Evolutionary conservation across 2,329 filamentous ascomycete species (phyloP).

Genomic region (Pyrenophora graminea): DNA sequence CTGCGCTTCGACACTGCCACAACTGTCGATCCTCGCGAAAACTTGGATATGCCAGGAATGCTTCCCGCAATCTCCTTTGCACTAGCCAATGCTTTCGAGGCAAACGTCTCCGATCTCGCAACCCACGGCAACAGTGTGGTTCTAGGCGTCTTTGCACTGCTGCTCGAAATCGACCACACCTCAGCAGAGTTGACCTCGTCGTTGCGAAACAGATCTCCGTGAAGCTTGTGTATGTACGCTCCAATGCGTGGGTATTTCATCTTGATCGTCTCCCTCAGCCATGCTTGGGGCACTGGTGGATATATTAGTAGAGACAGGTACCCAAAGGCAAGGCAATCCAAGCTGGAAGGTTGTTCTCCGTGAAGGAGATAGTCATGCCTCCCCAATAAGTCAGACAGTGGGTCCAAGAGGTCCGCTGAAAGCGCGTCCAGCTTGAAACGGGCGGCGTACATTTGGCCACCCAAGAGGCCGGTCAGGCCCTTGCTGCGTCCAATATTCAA

Average conservation of each 20-base stretch:
- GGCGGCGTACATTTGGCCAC: conserved; percentile 68
- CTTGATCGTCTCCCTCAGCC: conserved; percentile 63
- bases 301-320: conserved; percentile 76
- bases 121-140: conserved; percentile 33
- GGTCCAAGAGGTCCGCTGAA: conserved; percentile 69
- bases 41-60: conserved; percentile 29
- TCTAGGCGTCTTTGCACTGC: conserved; percentile 3
- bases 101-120: conserved; percentile 15
- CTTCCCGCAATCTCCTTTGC: conserved; percentile 29
- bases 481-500: conserved; percentile 61
- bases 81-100: conserved; percentile 15
- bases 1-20: conserved; percentile 12
- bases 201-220: conserved; percentile 28
- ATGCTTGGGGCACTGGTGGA: conserved; percentile 64
- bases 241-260: conserved; percentile 51
- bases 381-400: conserved; percentile 67
- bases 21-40: conserved; percentile 16
- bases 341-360: conserved; percentile 58
- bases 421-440: conserved; percentile 77
- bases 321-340: conserved; percentile 81
- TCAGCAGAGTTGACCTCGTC: conserved; percentile 27
- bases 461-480: conserved; percentile 65
- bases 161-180: conserved; percentile 36
- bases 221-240: conserved; percentile 46
- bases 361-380: conserved; percentile 62